Evolutionary conservation across 345 rosid species (phyloP), one percentile per base, ranked within the genome.

Genomic region (Salix caprea): DNA sequence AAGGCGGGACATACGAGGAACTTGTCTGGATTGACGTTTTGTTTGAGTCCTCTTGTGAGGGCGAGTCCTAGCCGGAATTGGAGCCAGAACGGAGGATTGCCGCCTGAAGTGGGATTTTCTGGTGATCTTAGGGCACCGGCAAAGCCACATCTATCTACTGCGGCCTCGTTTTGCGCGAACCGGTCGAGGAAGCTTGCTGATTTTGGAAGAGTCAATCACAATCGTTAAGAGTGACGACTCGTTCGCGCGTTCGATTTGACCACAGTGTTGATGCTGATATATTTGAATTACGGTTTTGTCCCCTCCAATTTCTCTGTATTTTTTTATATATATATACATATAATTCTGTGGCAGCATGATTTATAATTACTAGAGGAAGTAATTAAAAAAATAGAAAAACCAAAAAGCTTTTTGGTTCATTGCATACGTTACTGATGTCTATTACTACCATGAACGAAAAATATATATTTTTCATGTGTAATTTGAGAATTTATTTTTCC

Each of bases 131-230:
- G 91, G 69, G 76, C 48, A 1, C 74, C 93, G 68, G 86, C 21
- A 78, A 91, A 87, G 79, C 97, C 96, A 21, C 91, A 88, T 75
- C 81, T 92, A 8, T 90, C 97, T 0, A 76, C 86, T 65, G 97
- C 97, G 80, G 88, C 95, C 80, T 84, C 95, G 39, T 90, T 81
- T 79, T 84, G 88, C 77, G 94, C 84, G 5, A 96, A 90, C 77
- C 81, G 98, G 72, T 96, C 99, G 6, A 87, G 91, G 87, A 96
- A 96, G 86, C 92, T 94, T 24, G 94, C 88, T 7, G 97, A 92
- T 86, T 89, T 96, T 24, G 99, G 99, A 44, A 80, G 91, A 78
- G 83, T 73, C 72, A 85, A 86, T 85, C 90, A 37, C 16, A 91
- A 92, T 89, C 96, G 91, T 84, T 90, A 84, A 91, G 72, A 67